Evolutionary conservation across 2,329 filamentous ascomycete species (phyloP).

Genomic region (Penicillium paneum): DNA sequence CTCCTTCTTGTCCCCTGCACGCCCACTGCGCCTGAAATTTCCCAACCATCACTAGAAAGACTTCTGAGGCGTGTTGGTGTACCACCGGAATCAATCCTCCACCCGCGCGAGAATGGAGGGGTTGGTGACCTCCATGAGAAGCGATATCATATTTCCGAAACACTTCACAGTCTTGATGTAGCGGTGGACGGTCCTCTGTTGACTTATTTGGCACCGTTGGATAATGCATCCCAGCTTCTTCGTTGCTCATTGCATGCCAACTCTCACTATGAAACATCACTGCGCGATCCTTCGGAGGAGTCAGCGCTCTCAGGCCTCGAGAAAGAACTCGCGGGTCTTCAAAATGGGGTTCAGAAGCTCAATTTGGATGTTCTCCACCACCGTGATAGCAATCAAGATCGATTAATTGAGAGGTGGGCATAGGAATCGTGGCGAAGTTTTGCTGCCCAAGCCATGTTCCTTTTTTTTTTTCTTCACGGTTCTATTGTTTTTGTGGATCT

Average conservation of each 20-base stretch:
- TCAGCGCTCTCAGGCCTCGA: constrained; percentile 31
- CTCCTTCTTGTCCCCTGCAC: constrained; percentile 14
- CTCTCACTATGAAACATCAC: constrained; percentile 28
- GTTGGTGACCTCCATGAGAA: constrained; percentile 29
- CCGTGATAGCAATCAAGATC: constrained; percentile 29
- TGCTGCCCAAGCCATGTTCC: not conserved
- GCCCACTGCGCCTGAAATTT: constrained; percentile 13
- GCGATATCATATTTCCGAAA: constrained; percentile 28
- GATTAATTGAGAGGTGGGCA: constrained; percentile 35
- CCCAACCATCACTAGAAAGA: constrained; percentile 28
- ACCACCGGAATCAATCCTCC: constrained; percentile 27
- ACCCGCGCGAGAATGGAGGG: constrained; percentile 19
- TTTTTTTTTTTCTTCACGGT: not conserved
- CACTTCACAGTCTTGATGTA: constrained; percentile 25
- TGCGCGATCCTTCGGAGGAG: constrained; percentile 29
- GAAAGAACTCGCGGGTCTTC: constrained; percentile 28
- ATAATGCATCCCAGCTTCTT: constrained; percentile 35
- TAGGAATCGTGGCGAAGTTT: constrained; percentile 7
- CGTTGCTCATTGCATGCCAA: constrained; percentile 30
- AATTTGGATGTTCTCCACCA: constrained; percentile 34
- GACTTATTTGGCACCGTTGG: constrained; percentile 29
- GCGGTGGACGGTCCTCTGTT: constrained; percentile 33
- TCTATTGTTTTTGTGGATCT: not conserved
- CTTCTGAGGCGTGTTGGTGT: constrained; percentile 36
- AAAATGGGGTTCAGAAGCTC: constrained; percentile 34